These are phyloP conservation scores for Tilletia setariae DNA, from an alignment of 1,284 basidiomycete species.

Conservation along the genomic window DNA sequence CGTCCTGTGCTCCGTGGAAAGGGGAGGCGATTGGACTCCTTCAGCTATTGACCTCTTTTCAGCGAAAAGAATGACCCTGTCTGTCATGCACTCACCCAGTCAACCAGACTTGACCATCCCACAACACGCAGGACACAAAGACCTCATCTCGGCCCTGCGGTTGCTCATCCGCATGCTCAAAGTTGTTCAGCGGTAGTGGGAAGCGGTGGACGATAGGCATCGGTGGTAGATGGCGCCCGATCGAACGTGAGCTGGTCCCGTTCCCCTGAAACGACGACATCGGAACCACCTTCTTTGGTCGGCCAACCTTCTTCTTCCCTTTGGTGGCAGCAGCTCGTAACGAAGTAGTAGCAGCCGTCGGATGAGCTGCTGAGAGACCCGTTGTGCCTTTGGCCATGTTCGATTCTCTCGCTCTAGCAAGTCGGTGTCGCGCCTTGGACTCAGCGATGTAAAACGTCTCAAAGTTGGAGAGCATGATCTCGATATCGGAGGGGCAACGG, in stretches of 20 bases:
- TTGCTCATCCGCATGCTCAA: background rate
- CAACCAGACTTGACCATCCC: conserved; percentile 14
- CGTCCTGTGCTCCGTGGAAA: background rate
- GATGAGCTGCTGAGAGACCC: no score
- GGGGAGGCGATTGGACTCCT: background rate
- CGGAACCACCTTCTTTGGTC: no score
- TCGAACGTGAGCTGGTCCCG: background rate
- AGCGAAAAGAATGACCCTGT: background rate
- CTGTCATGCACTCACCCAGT: conserved; percentile 11
- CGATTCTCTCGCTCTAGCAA: background rate
- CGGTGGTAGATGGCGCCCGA: background rate
- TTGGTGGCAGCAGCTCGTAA: background rate
- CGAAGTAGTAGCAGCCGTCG: background rate
- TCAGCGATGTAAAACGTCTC: conserved; percentile 2
- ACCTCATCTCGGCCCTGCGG: background rate
- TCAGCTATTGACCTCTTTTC: background rate
- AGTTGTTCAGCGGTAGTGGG: background rate
- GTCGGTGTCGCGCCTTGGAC: conserved; percentile 1
- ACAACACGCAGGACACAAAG: background rate
- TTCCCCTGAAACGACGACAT: background rate
- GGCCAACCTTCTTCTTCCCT: background rate
- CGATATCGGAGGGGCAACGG: background rate
- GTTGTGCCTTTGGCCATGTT: no score
- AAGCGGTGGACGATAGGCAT: conserved; percentile 19
- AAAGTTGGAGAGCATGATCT: background rate